Evolutionary conservation across 1,284 basidiomycete species (phyloP).

Genomic region (Somion occarium): DNA sequence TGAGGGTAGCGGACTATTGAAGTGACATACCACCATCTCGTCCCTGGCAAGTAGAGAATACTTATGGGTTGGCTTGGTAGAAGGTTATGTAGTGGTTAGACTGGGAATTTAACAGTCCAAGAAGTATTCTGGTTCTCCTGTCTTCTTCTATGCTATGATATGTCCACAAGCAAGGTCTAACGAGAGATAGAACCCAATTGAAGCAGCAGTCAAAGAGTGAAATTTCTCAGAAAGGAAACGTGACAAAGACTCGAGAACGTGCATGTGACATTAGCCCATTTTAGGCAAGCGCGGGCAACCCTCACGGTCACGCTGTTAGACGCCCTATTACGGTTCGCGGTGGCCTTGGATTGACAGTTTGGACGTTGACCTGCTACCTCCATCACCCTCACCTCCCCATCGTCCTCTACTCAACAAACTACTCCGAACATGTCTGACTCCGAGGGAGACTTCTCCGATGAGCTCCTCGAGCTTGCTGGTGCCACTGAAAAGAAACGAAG

Average conservation of each 20-base stretch:
- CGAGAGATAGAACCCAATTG: not conserved
- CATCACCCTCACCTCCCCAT: not conserved
- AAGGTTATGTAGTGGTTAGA: not conserved
- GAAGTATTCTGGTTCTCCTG: no score
- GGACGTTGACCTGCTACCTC: not conserved
- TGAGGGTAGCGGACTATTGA: not conserved
- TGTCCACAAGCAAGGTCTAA: no score
- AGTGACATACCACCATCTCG: conserved; percentile 21
- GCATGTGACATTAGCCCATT: no score
- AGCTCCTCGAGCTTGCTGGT: conserved; percentile 64
- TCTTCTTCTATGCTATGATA: no score
- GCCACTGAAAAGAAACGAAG: conserved; percentile 50
- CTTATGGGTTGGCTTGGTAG: not conserved
- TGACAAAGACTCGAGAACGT: no score
- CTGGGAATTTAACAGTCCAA: no score
- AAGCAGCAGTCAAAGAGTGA: not conserved
- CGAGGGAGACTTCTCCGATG: conserved; percentile 64
- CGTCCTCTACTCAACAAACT: not conserved
- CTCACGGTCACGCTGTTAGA: not conserved
- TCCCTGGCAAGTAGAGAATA: no score
- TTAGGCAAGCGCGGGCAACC: no score
- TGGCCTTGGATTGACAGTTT: not conserved
- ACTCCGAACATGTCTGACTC: conserved; percentile 56
- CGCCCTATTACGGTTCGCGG: not conserved
- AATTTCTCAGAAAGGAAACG: not conserved